These are phyloP conservation scores for Gentiana straminea DNA, from an alignment of 257 asterid genomes.

Conservation along the genomic window DNA sequence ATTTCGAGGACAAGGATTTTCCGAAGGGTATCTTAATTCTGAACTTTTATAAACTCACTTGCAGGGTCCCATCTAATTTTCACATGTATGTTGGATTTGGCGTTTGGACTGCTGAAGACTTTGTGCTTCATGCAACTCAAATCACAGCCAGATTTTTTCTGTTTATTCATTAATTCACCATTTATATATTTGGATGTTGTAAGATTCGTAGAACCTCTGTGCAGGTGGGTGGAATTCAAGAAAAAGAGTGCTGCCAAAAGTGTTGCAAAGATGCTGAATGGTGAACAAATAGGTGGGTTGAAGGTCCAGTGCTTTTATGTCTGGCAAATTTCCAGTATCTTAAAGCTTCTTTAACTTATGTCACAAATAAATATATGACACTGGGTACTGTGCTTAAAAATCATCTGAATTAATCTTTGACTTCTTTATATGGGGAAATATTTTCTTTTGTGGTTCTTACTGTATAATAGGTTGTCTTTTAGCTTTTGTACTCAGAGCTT, in stretches of 20 bases:
- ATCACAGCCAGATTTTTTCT: no score
- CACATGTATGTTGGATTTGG: no score
- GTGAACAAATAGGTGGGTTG: slow-evolving; percentile 62
- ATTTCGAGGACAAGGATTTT: slow-evolving; percentile 65
- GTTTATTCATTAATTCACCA: not conserved
- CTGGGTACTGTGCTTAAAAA: not conserved
- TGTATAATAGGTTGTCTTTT: no score
- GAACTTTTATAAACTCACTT: not conserved
- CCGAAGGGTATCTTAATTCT: slow-evolving; percentile 59
- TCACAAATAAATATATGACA: not conserved
- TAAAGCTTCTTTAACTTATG: not conserved
- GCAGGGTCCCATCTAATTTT: no score
- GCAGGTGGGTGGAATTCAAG: slow-evolving; percentile 88
- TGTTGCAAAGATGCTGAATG: slow-evolving; percentile 68
- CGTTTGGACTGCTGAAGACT: no score
- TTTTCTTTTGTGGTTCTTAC: not conserved
- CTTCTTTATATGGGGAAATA: no score
- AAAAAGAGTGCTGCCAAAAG: slow-evolving; percentile 81
- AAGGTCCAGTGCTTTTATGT: not conserved
- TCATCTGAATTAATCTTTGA: not conserved
- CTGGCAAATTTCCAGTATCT: no score
- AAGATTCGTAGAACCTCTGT: not conserved
- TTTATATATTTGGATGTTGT: not conserved
- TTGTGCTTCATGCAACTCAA: no score
- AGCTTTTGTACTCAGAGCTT: no score